Conservation (phyloP, 257 asterid species). For the Nicotiana benthamiana region DNA sequence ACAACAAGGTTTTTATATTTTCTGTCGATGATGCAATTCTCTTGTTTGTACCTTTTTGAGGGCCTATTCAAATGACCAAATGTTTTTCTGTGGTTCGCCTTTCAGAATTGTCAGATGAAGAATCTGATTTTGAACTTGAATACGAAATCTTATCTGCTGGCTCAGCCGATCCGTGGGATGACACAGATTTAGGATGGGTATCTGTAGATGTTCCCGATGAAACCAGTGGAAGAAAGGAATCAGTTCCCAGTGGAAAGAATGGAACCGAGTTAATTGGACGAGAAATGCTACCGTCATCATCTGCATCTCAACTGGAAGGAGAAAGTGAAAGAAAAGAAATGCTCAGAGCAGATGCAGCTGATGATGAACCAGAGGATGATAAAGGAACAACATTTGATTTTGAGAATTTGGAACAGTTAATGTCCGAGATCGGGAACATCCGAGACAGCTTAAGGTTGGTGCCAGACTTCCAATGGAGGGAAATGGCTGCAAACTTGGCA, state of each 20-base stretch:
- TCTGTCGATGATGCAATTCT: background rate
- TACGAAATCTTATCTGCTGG: conserved; percentile 70
- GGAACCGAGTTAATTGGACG: conserved; percentile 17
- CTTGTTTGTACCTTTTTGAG: background rate
- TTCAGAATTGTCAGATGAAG: conserved; percentile 75
- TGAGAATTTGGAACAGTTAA: too few species aligned
- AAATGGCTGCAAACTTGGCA: conserved; percentile 90
- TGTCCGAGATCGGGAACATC: too few species aligned
- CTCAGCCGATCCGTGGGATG: conserved; percentile 75
- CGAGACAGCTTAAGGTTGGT: too few species aligned
- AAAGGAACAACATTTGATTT: too few species aligned
- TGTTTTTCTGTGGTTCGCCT: too few species aligned
- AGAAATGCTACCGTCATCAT: conserved; percentile 38
- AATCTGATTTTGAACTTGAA: conserved; percentile 67
- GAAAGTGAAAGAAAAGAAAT: conserved; percentile 29
- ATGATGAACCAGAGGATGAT: too few species aligned
- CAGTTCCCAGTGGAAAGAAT: conserved; percentile 21
- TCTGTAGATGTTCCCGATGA: conserved; percentile 51
- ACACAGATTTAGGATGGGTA: conserved; percentile 42
- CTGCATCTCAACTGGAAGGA: conserved; percentile 28
- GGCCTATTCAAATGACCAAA: too few species aligned
- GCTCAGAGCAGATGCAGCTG: too few species aligned
- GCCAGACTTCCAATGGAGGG: conserved; percentile 96
- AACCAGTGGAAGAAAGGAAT: conserved; percentile 24
- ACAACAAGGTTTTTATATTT: conserved; percentile 48